These are phyloP conservation scores for Tylopilus sp. DNA, from an alignment of 1,284 basidiomycete species.

Conservation along the genomic window DNA sequence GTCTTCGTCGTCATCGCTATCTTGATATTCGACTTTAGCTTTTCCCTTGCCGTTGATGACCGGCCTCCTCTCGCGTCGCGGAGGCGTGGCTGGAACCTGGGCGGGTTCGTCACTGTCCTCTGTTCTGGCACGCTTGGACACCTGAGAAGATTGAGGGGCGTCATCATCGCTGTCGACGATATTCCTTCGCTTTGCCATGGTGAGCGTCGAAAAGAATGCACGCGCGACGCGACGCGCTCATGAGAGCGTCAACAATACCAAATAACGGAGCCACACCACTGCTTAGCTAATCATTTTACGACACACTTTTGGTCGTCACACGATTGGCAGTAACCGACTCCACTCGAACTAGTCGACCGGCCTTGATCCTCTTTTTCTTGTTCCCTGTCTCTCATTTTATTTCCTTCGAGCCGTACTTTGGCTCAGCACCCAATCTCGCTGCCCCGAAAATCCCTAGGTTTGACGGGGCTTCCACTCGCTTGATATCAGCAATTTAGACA, in stretches of 20 bases:
- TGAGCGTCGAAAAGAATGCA: constrained; percentile 6
- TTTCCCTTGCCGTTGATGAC: constrained; percentile 26
- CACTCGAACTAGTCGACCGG: neutral
- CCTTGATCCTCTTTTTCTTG: constrained; percentile 1
- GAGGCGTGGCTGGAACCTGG: constrained; percentile 6
- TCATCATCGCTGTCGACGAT: constrained; percentile 28
- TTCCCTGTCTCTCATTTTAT: constrained; percentile 7
- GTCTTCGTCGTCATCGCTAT: constrained; percentile 35
- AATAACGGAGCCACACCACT: constrained; percentile 10
- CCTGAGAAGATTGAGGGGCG: constrained; percentile 21
- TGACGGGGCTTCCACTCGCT: constrained; percentile 34
- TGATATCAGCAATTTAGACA: constrained; percentile 45
- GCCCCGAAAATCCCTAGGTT: constrained; percentile 21
- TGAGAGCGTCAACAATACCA: constrained; percentile 21
- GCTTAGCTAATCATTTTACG: too few relatives aligned
- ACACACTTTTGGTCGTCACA: constrained; percentile 15
- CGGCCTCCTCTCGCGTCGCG: constrained; percentile 13
- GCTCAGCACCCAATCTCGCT: constrained; percentile 19
- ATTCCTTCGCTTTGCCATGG: constrained; percentile 33
- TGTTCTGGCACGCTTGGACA: constrained; percentile 32
- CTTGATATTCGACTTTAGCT: constrained; percentile 20
- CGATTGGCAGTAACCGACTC: constrained; percentile 23
- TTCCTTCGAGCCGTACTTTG: constrained; percentile 9
- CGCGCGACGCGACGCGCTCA: constrained; percentile 29
- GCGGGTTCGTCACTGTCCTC: constrained; percentile 22